Conservation (phyloP, 148 eudicot genomes). For the Silene uniflora region DNA sequence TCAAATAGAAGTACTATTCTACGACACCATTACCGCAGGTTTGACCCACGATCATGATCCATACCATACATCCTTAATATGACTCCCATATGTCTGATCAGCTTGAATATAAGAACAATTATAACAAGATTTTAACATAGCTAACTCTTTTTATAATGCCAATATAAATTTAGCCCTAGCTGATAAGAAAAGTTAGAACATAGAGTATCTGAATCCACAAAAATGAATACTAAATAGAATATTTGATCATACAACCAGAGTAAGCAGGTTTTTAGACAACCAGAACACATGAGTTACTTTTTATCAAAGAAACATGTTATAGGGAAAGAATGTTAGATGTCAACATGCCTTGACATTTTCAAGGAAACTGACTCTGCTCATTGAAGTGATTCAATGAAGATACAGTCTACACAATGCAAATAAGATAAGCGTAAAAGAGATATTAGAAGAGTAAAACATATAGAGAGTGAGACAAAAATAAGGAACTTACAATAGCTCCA, state of each 20-base stretch:
- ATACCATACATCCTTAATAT: no score
- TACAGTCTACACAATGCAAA: not conserved
- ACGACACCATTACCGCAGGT: no score
- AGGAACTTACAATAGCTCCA: conserved; percentile 84
- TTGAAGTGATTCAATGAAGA: not conserved
- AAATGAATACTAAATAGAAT: not conserved
- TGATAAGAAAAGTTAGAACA: no score
- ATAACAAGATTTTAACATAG: no score
- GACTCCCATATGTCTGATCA: no score
- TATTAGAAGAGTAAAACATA: no score
- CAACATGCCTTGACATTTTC: not conserved
- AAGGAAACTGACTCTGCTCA: not conserved
- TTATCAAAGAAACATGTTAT: not conserved
- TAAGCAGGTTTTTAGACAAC: not conserved
- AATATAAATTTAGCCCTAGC: no score
- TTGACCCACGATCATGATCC: no score
- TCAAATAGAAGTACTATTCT: no score
- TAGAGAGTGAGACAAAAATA: not conserved
- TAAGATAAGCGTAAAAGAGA: not conserved
- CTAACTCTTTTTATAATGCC: no score
- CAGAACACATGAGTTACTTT: not conserved
- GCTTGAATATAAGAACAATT: no score
- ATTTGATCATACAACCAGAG: not conserved
- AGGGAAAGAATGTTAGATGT: not conserved
- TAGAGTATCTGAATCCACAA: not conserved